Conservation (phyloP, 2,329 filamentous ascomycete species). For the Cercospora brassicicola region DNA sequence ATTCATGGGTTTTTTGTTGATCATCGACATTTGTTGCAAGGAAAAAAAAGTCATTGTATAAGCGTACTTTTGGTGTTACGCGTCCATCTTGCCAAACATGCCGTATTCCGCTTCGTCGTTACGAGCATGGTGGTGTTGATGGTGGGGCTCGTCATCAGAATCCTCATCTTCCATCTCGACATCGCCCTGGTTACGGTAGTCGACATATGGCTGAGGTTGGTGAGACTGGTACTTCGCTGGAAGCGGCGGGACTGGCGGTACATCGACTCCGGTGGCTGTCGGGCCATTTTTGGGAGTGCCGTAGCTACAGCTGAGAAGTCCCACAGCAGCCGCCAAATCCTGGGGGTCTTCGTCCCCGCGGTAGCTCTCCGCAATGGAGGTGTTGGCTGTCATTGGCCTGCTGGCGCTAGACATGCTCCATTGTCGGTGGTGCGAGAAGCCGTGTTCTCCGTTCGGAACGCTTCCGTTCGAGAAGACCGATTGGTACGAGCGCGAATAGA, state of each 20-base stretch:
- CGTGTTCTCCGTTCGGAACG: slow-evolving; percentile 55
- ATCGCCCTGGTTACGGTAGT: slow-evolving; percentile 39
- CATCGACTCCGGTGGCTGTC: slow-evolving; percentile 65
- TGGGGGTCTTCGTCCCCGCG: slow-evolving; percentile 77
- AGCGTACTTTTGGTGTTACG: slow-evolving; percentile 3
- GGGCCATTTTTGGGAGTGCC: slow-evolving; percentile 71
- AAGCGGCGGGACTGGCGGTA: slow-evolving; percentile 83
- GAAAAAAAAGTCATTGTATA: not conserved
- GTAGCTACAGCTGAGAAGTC: slow-evolving; percentile 87
- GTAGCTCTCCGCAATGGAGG: slow-evolving; percentile 62
- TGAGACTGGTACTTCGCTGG: slow-evolving; percentile 72
- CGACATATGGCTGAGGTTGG: slow-evolving; percentile 49
- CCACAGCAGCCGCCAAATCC: slow-evolving; percentile 85
- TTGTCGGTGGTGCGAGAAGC: slow-evolving; percentile 64
- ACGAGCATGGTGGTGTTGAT: slow-evolving; percentile 49
- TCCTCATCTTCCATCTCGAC: slow-evolving; percentile 56
- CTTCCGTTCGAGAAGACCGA: slow-evolving; percentile 61
- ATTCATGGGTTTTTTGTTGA: not conserved
- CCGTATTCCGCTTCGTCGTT: slow-evolving; percentile 86
- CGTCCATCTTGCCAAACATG: slow-evolving; percentile 92
- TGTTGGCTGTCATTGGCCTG: slow-evolving; percentile 71
- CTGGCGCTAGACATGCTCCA: slow-evolving; percentile 68
- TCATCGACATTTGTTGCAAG: not conserved
- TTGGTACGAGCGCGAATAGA: slow-evolving; percentile 75
- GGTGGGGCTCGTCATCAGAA: slow-evolving; percentile 37